Evolutionary conservation across 2,329 filamentous ascomycete species (phyloP).

Genomic region (Dothiorella sarmentorum): DNA sequence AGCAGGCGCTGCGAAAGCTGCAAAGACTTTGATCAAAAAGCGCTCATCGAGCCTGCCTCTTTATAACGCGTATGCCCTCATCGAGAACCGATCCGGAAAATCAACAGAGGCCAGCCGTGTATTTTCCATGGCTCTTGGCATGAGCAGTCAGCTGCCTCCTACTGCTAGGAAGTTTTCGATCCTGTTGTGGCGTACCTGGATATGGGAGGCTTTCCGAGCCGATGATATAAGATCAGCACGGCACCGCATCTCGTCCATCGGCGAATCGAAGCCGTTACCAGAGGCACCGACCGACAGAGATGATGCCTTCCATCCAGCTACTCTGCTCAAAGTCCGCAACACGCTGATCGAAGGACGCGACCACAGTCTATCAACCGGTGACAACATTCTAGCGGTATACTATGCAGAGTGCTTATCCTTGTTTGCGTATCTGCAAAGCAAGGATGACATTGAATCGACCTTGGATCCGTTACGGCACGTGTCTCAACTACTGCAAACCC

Average conservation of each 20-base stretch:
- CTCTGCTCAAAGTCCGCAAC: slow-evolving; percentile 24
- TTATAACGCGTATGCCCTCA: slow-evolving; percentile 75
- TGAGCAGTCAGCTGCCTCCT: slow-evolving; percentile 45
- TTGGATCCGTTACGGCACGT: slow-evolving; percentile 37
- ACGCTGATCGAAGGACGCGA: slow-evolving; percentile 54
- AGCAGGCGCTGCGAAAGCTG: slow-evolving; percentile 61
- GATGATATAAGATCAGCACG: slow-evolving; percentile 34
- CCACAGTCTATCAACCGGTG: slow-evolving; percentile 51
- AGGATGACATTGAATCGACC: slow-evolving; percentile 32
- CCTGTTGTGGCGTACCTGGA: slow-evolving; percentile 59
- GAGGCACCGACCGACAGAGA: background rate
- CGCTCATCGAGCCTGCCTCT: slow-evolving; percentile 62
- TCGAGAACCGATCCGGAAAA: slow-evolving; percentile 62
- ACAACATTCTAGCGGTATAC: slow-evolving; percentile 43
- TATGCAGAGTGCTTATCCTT: slow-evolving; percentile 63
- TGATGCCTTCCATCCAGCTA: slow-evolving; percentile 14
- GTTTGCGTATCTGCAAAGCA: slow-evolving; percentile 61
- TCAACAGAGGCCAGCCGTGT: slow-evolving; percentile 59
- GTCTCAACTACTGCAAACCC: slow-evolving; percentile 25
- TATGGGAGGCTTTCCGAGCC: slow-evolving; percentile 63
- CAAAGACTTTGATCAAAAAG: slow-evolving; percentile 70
- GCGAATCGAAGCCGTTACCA: slow-evolving; percentile 20
- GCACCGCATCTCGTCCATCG: slow-evolving; percentile 33
- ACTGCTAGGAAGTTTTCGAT: slow-evolving; percentile 37
- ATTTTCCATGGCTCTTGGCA: slow-evolving; percentile 63